A percentile compares a stretch with the other conserved stretches of the same genome.
These are phyloP conservation scores for Meyerozyma carpophila DNA, from an alignment of 1,139 yeast genomes.

Conservation along the genomic window DNA sequence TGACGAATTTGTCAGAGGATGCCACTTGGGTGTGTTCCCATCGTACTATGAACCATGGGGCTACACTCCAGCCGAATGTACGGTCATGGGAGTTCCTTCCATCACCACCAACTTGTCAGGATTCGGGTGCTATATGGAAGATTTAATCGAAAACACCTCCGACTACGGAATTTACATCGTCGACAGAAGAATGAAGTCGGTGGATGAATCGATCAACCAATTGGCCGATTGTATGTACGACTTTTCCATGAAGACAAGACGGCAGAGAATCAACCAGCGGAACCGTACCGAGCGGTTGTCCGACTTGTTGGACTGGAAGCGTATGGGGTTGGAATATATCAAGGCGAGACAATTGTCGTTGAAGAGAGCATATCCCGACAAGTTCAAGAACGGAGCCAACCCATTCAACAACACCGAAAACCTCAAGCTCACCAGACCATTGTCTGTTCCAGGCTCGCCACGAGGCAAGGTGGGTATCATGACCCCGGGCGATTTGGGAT, in stretches of 20 bases:
- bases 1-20: constrained; percentile 96
- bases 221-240: constrained; percentile 86
- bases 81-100: constrained; percentile 99
- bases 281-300: constrained; percentile 93
- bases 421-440: constrained; percentile 81
- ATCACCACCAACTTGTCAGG: constrained; percentile 95
- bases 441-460: constrained; percentile 96
- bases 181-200: constrained; percentile 88
- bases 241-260: constrained; percentile 81
- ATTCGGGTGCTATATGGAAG: constrained; percentile 98
- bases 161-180: constrained; percentile 97
- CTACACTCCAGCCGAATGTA: constrained; percentile 98
- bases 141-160: constrained; percentile 85
- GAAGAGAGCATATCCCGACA: constrained; percentile 90
- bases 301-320: constrained; percentile 92
- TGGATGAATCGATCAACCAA: constrained; percentile 92
- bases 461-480: constrained; percentile 56
- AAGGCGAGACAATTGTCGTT: constrained; percentile 91
- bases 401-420: constrained; percentile 53
- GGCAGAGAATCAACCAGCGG: constrained; percentile 97
- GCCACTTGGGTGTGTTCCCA: constrained; percentile 97
- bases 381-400: constrained; percentile 58
- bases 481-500: constrained; percentile 99
- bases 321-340: constrained; percentile 95
- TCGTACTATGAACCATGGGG: constrained; percentile 99